These are phyloP conservation scores for Oryza glaberrima DNA, from an alignment of 176 grass and related monocot species.

Conservation along the genomic window DNA sequence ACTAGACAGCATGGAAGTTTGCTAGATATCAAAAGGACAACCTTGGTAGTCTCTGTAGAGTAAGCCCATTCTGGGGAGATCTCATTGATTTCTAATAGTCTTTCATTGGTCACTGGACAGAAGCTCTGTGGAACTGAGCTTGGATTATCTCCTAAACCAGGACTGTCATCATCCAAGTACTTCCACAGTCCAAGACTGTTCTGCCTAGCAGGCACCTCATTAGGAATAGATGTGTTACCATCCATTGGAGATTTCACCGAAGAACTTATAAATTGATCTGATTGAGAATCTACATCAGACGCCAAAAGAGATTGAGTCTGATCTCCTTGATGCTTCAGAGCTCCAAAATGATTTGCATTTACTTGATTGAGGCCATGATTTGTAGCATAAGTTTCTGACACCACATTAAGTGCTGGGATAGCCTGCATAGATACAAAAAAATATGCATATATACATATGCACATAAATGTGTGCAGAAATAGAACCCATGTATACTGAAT, in stretches of 20 bases:
- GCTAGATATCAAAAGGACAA: slow-evolving; percentile 37
- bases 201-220: slow-evolving; percentile 50
- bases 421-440: slow-evolving; percentile 32
- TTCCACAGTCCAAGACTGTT: slow-evolving; percentile 70
- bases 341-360: slow-evolving; percentile 33
- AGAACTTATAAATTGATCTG: slow-evolving; percentile 38
- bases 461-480: neutral
- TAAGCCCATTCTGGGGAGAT: slow-evolving; percentile 89
- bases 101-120: slow-evolving; percentile 26
- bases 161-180: slow-evolving; percentile 54
- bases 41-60: slow-evolving; percentile 81
- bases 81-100: slow-evolving; percentile 72
- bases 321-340: slow-evolving; percentile 44
- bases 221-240: slow-evolving; percentile 28
- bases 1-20: slow-evolving; percentile 20
- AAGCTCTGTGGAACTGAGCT: neutral
- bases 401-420: slow-evolving; percentile 35
- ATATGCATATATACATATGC: slow-evolving; percentile 21
- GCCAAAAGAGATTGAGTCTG: slow-evolving; percentile 35
- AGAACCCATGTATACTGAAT: neutral
- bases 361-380: slow-evolving; percentile 38
- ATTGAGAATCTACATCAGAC: slow-evolving; percentile 48
- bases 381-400: slow-evolving; percentile 41
- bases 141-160: slow-evolving; percentile 46
- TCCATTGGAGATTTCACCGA: slow-evolving; percentile 26